A percentile compares a stretch with the other conserved stretches of the same genome.
Evolutionary conservation across 208 protist species (phyloP).

Genomic region (Crithidia bombi): DNA sequence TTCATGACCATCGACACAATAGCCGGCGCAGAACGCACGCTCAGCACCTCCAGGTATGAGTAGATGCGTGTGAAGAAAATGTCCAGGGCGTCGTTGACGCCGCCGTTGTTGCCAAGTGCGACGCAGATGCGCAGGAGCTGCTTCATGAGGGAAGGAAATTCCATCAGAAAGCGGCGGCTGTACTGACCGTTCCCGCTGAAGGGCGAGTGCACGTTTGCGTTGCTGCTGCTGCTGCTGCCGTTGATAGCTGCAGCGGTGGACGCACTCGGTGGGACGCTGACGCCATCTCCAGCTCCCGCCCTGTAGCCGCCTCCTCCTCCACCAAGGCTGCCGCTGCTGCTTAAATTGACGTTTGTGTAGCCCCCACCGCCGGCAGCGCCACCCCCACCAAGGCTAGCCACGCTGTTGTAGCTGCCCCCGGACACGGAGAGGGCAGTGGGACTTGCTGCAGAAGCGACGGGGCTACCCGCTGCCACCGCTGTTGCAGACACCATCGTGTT

Average conservation of each 20-base stretch:
- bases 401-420: neutral
- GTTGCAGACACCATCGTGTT: constrained; percentile 31
- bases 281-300: constrained; percentile 1
- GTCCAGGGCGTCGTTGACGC: constrained; percentile 76
- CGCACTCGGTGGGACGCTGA: neutral
- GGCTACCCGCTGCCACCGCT: constrained; percentile 12
- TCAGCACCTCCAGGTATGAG: constrained; percentile 57
- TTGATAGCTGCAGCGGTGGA: neutral
- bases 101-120: constrained; percentile 45
- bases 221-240: neutral
- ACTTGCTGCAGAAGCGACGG: neutral
- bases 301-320: neutral
- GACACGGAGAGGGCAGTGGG: neutral
- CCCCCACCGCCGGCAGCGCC: neutral
- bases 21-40: constrained; percentile 44
- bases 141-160: constrained; percentile 80
- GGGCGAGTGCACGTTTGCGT: constrained; percentile 29
- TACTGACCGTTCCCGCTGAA: constrained; percentile 70
- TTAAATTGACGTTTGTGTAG: neutral
- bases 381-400: neutral
- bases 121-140: constrained; percentile 51
- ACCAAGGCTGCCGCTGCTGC: constrained; percentile 7
- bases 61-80: constrained; percentile 81
- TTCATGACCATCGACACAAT: constrained; percentile 37
- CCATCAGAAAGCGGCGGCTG: constrained; percentile 72